Base-by-base conservation (phyloP, 805 yeast genomes). In the Yamadazyma akitaensis region DNA sequence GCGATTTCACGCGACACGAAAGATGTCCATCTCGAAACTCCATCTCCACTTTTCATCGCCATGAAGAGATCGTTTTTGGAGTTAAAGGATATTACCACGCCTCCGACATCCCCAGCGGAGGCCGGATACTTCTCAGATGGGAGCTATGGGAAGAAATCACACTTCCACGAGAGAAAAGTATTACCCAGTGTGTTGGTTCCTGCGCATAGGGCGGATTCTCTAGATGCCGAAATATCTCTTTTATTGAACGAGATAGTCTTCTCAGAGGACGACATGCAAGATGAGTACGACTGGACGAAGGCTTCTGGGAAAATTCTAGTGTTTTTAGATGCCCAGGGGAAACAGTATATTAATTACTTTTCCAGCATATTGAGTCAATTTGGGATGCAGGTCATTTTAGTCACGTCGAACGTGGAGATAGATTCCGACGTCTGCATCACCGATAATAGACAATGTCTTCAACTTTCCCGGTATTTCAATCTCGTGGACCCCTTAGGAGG, bases 201-300 rank as follows among this genome's bases (percentile, higher is more conserved):
- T 7, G n/a, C 32, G 4, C 6, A 28, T 14, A 24, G 37, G 19
- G 43, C 50, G 19, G 33, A 37, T 12, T 4, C 30, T 2, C 11
- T 49, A 13, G 38, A 36, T 24, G 30, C 37, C n/a, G 39, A 43
- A 9, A 35, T 42, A n/a, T 36, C 43, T 3, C 19, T 40, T 2
- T 25, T 35, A 16, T 16, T 43, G 2, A 28, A 43, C 28, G 37
- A 47, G 4, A 7, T 42, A 10, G 17, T 21, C 9, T 33, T 42
- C 17, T 18, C 24, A 35, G 38, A 44, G 2, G 78, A 43, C 55
- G 97, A 94, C 41, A 81, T 92, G 65, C 91, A 97, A 17, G 98
- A 94, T 69, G 99, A 94, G 44, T 17, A 21, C 4, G 35, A 34
- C n/a, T 21, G 17, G 9, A 28, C 32, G 32, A 44, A 17, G 18